Conservation (phyloP, 345 rosid species). For the Aurinia saxatilis region DNA sequence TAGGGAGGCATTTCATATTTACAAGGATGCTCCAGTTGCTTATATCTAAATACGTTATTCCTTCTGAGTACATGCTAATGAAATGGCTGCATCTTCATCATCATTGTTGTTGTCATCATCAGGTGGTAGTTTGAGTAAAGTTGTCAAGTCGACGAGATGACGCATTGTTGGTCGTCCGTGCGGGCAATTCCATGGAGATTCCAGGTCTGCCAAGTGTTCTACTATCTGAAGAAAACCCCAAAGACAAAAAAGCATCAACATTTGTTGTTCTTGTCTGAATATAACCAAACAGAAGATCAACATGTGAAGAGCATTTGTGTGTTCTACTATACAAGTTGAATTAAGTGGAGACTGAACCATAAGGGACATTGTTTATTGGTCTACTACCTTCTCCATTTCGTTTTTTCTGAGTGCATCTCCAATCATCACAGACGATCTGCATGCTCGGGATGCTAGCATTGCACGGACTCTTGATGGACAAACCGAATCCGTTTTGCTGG, state of each 20-base stretch:
- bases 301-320: neutral
- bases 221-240: constrained; percentile 46
- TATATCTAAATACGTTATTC: neutral
- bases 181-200: constrained; percentile 99
- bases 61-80: constrained; percentile 1
- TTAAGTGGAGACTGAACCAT: neutral
- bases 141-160: constrained; percentile 75
- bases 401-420: constrained; percentile 82
- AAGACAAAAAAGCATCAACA: neutral
- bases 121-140: constrained; percentile 28
- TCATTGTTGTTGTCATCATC: constrained; percentile 22
- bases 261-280: neutral
- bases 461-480: constrained; percentile 92
- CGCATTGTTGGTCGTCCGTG: constrained; percentile 99
- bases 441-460: constrained; percentile 90
- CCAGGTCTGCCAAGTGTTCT: constrained; percentile 66
- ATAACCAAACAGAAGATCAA: neutral
- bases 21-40: neutral
- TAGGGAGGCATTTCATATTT: neutral
- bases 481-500: constrained; percentile 59
- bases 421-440: constrained; percentile 80
- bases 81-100: constrained; percentile 10
- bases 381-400: constrained; percentile 80
- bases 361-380: neutral
- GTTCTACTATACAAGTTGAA: neutral